Evolutionary conservation across 257 asterid species (phyloP), one percentile per base, ranked within the genome.

Genomic region (Solanum tacnaense): DNA sequence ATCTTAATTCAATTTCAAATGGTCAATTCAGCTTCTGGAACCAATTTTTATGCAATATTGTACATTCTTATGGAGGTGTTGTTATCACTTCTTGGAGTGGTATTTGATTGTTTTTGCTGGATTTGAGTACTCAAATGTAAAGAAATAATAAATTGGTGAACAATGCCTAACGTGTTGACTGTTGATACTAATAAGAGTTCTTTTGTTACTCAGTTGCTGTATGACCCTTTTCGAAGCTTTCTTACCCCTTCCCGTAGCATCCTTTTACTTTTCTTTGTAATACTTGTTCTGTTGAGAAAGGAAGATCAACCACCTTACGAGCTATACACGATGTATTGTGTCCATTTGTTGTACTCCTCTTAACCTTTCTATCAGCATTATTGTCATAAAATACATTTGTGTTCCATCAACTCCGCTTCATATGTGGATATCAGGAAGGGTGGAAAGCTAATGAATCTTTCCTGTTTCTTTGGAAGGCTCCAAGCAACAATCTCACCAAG

Each of bases 401-500:
- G 44, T n/a, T 29, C 27, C 6, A 5, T 4, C 9, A 18, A 44
- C 38, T 44, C 65, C 39, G 16, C 18, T 79, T 18, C 20, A 18
- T 81, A 8, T 81, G 67, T 81, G 85, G 20, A 81, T 44, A 29
- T 29, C 25, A 29, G 41, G 68, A 46, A 27, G 11, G 68, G 10
- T 46, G 68, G 18, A 1, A 79, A 46, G 18, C 86, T 49, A 39
- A 82, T 49, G 10, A 46, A 49, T 82, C 31, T 31, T 3, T 6
- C 31, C 4, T 82, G 12, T 49, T 49, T 49, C 31, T 18, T 49
- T 65, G 85, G 60, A 83, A 94, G 99, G 92, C 38, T 87, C 98
- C 35, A 96, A 92, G 91, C 99, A 95, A 49, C 97, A 87, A 88
- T 96, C 99, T 85, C 99, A 96, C 90, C 99, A 94, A 91, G 97